These are phyloP conservation scores for Skeletonema tropicum DNA, from an alignment of 108 stramenopile genomes.

Conservation along the genomic window DNA sequence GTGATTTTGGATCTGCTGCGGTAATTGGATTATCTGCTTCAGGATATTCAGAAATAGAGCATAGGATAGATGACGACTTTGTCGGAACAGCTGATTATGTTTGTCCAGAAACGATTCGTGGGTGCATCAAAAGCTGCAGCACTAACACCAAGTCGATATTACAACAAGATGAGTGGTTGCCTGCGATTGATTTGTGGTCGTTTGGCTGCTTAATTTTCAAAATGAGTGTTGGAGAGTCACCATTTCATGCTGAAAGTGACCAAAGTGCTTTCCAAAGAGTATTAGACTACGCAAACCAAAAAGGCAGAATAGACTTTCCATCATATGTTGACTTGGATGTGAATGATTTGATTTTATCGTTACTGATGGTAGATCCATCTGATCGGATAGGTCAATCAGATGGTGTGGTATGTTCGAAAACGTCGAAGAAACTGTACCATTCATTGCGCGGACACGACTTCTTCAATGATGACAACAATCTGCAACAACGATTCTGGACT, in stretches of 20 bases:
- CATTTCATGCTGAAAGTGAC: conserved; percentile 46
- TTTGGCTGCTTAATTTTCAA: conserved; percentile 47
- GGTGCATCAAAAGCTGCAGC: neutral
- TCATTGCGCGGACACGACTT: conserved; percentile 26
- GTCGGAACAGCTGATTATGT: conserved; percentile 47
- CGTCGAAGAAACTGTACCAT: conserved; percentile 6
- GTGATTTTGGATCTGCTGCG: conserved; percentile 48
- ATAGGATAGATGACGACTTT: conserved; percentile 19
- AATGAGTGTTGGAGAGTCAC: conserved; percentile 47
- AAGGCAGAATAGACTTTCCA: conserved; percentile 12
- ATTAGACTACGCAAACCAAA: conserved; percentile 27
- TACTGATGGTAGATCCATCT: conserved; percentile 9
- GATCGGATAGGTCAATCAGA: conserved; percentile 20
- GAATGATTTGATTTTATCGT: conserved; percentile 15
- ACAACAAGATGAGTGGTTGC: neutral
- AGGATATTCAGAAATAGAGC: neutral
- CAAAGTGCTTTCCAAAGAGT: conserved; percentile 33
- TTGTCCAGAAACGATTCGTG: conserved; percentile 52
- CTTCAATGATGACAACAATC: conserved; percentile 4
- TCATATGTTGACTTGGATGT: neutral
- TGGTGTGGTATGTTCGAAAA: conserved; percentile 4
- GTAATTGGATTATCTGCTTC: conserved; percentile 4
- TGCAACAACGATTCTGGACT: conserved; percentile 12
- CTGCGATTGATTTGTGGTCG: conserved; percentile 51
- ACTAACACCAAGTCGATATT: neutral